Evolutionary conservation across 78 protist species (phyloP).

Genomic region (Isochrysis galbana): DNA sequence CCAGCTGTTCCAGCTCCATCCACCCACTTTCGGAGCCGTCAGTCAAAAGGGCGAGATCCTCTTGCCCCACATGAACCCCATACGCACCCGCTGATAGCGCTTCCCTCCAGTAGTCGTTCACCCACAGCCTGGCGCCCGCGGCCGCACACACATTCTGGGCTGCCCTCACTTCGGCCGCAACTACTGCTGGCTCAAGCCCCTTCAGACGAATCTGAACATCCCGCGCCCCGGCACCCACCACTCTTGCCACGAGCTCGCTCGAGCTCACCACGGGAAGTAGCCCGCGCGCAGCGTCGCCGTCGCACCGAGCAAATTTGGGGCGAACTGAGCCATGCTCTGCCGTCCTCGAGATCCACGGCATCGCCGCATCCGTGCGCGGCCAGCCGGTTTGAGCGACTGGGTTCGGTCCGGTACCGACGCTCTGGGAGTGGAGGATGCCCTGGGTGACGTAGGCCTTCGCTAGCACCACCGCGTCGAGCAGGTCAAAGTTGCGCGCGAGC

Average conservation of each 20-base stretch:
- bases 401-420: neutral
- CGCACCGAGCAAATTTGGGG: neutral
- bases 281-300: neutral
- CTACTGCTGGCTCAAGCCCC: neutral
- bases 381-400: constrained; percentile 13
- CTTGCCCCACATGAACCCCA: constrained; percentile 31
- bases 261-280: neutral
- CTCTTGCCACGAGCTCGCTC: neutral
- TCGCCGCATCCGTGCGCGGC: neutral
- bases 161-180: neutral
- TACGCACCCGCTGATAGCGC: neutral
- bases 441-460: constrained; percentile 17
- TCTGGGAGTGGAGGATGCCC: neutral
- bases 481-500: neutral
- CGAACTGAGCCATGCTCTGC: neutral
- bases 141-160: neutral
- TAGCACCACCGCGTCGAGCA: neutral
- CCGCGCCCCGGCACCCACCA: constrained; percentile 10
- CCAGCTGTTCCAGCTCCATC: neutral
- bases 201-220: neutral
- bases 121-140: constrained; percentile 21
- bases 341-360: constrained; percentile 17
- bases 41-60: neutral
- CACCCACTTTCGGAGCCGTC: neutral
- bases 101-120: neutral